Conservation (phyloP, 306 rosid genomes). For the Hylodesmum podocarpum region DNA sequence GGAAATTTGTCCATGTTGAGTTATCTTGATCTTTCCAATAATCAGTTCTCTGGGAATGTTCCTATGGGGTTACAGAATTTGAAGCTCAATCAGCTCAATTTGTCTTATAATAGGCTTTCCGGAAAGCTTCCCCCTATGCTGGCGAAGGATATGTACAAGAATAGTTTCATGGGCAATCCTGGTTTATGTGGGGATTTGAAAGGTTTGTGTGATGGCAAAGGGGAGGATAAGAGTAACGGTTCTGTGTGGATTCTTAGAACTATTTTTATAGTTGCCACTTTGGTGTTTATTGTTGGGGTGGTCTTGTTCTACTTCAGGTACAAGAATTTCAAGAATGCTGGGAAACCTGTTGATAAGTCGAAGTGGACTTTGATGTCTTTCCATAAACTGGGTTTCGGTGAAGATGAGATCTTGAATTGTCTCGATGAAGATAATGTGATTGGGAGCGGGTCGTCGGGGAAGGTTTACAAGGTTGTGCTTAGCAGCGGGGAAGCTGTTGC, state of each 20-base stretch:
- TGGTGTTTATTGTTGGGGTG: slow-evolving; percentile 64
- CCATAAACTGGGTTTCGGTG: slow-evolving; percentile 86
- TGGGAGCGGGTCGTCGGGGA: slow-evolving; percentile 86
- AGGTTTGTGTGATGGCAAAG: slow-evolving; percentile 48
- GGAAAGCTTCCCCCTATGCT: slow-evolving; percentile 77
- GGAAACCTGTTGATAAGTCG: slow-evolving; percentile 56
- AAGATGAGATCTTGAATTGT: slow-evolving; percentile 79
- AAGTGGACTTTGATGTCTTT: slow-evolving; percentile 95
- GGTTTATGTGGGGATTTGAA: slow-evolving; percentile 65
- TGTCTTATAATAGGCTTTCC: slow-evolving; percentile 63
- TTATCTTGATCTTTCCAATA: slow-evolving; percentile 80
- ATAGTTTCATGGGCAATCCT: slow-evolving; percentile 82
- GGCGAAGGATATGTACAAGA: slow-evolving; percentile 57
- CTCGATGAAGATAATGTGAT: slow-evolving; percentile 87
- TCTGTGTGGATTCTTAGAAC: slow-evolving; percentile 66
- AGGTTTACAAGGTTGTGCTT: slow-evolving; percentile 86
- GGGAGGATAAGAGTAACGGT: slow-evolving; percentile 33
- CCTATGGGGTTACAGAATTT: slow-evolving; percentile 66
- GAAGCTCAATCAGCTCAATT: slow-evolving; percentile 76
- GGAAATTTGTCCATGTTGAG: slow-evolving; percentile 62
- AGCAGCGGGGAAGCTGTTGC: slow-evolving; percentile 74
- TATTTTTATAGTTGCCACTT: slow-evolving; percentile 54
- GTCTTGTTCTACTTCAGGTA: slow-evolving; percentile 75
- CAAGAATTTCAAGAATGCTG: slow-evolving; percentile 49
- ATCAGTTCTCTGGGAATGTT: slow-evolving; percentile 62